Percentiles rank a stretch among this genome's conserved stretches.
Evolutionary conservation across 2,329 filamentous ascomycete species (phyloP).

Genomic region (Phaeosphaeriaceae sp.): DNA sequence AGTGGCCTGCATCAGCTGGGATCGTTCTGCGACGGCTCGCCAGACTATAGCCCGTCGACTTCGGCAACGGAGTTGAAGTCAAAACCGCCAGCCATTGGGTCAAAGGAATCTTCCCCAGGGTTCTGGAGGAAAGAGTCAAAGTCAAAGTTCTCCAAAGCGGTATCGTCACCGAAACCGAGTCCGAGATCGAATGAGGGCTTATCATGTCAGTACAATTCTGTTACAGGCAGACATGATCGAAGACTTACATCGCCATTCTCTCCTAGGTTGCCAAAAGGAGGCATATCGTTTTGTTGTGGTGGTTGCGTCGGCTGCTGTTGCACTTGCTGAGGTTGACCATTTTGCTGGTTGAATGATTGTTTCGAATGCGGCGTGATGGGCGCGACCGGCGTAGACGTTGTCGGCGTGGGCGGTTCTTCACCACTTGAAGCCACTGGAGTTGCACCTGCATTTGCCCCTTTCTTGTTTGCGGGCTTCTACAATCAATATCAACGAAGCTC

Average conservation of each 20-base stretch:
- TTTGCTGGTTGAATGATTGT: slow-evolving; percentile 46
- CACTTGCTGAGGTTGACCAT: slow-evolving; percentile 39
- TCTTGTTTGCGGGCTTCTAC: slow-evolving; percentile 51
- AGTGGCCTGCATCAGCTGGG: slow-evolving; percentile 1
- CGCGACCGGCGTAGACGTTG: slow-evolving; percentile 57
- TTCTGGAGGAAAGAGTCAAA: slow-evolving; percentile 72
- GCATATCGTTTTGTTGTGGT: slow-evolving; percentile 46
- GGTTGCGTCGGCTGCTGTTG: slow-evolving; percentile 31
- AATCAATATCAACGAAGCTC: slow-evolving; percentile 46
- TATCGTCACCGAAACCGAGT: slow-evolving; percentile 55
- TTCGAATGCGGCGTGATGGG: slow-evolving; percentile 56
- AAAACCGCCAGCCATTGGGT: slow-evolving; percentile 39
- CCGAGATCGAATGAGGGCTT: slow-evolving; percentile 49
- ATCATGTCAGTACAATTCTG: slow-evolving; percentile 34
- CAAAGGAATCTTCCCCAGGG: slow-evolving; percentile 53
- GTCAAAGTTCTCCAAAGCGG: slow-evolving; percentile 71
- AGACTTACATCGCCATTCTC: slow-evolving; percentile 39
- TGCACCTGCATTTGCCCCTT: slow-evolving; percentile 46
- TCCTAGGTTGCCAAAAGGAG: slow-evolving; percentile 50
- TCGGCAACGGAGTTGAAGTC: slow-evolving; percentile 46
- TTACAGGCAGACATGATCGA: background rate
- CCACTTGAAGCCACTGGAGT: slow-evolving; percentile 52
- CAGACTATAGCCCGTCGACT: slow-evolving; percentile 14
- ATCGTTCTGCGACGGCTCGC: slow-evolving; percentile 1
- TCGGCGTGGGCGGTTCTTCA: slow-evolving; percentile 57